A percentile compares a stretch with the other conserved stretches of the same genome.
These are phyloP conservation scores for Phytopythium chamaehyphon DNA, from an alignment of 352 stramenopile genomes.

Conservation along the genomic window DNA sequence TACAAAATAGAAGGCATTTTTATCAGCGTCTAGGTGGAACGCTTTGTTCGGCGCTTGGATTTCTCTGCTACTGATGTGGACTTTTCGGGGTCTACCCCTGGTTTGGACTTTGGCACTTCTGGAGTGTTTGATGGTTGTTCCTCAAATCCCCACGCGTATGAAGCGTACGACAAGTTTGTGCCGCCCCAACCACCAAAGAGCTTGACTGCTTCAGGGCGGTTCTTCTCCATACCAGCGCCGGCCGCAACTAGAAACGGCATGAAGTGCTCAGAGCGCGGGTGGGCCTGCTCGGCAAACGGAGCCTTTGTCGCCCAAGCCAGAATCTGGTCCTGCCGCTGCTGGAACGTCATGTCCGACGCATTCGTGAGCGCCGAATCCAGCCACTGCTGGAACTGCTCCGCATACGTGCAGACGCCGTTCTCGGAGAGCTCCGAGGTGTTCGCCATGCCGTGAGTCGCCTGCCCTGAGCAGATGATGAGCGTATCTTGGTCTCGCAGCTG, in stretches of 20 bases:
- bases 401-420: conserved; percentile 14
- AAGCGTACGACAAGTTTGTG: conserved; percentile 35
- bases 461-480: conserved; percentile 82
- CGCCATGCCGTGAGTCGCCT: conserved; percentile 30
- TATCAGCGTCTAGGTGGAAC: too few species aligned
- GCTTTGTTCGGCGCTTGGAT: too few species aligned
- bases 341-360: conserved; percentile 17
- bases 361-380: conserved; percentile 28
- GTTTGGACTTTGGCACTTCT: not conserved
- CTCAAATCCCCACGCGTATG: conserved; percentile 28
- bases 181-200: conserved; percentile 34
- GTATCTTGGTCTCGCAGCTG: conserved; percentile 69
- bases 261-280: conserved; percentile 48
- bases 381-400: conserved; percentile 38
- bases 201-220: conserved; percentile 18
- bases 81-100: not conserved
- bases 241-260: conserved; percentile 51
- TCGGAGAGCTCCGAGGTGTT: conserved; percentile 5
- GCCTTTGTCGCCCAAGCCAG: conserved; percentile 32
- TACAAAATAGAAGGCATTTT: too few species aligned
- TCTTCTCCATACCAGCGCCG: conserved; percentile 47
- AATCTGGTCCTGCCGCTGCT: conserved; percentile 32
- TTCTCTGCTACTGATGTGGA: too few species aligned
- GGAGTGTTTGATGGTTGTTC: not conserved
- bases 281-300: conserved; percentile 26